Base-by-base conservation (phyloP, 2,329 filamentous ascomycete genomes). In the Trichoderma koningii region DNA sequence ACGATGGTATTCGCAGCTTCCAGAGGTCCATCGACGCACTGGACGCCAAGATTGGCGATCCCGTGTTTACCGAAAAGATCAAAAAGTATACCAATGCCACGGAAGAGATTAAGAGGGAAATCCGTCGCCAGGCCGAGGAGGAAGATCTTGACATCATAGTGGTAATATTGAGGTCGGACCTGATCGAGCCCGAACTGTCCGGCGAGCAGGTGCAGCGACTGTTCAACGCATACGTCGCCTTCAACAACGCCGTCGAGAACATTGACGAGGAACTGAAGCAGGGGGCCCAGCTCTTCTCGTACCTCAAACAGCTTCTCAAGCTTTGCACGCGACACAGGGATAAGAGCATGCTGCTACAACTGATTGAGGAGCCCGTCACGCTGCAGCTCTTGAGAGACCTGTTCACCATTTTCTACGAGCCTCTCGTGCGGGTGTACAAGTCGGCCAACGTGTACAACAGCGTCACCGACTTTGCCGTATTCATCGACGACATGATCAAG, bases 321-420 rank as follows among this genome's bases (percentile, higher is more conserved):
- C 83, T 99, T 41, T 90, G 93, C 76, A 94, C 92, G 12, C 86
- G 95, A 55, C 92, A 97, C 73, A 86, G 94, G 55, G 95, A 99
- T 76, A 99, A 99, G 86, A 83, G 88, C 38, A 97, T 97, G 93
- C 98, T 99, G 94, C 82, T 97, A 63, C 87, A 88, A 68, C 88
- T 98, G 72, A 95, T 99, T 60, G 93, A 98, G 78, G 94, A 99
- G 79, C 92, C 95, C 0, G 93, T 94, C n/a, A 98, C 95, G 0
- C 83, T 99, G n/a, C 90, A 96, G 74, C 84, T 99, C 30, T 95
- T 99, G 84, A 88, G 93, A 55, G 95, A 99, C 73, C 84, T 99
- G 26, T 98, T 99, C 76, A 96, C 93, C 41, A 98, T 99, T 74
- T 99, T 99, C 80, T 99, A 99, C 78, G 95, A 99, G 75, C 95